Evolutionary conservation across 306 rosid genomes (phyloP), one percentile per base, ranked within the genome.

Genomic region (Malus orientalis): DNA sequence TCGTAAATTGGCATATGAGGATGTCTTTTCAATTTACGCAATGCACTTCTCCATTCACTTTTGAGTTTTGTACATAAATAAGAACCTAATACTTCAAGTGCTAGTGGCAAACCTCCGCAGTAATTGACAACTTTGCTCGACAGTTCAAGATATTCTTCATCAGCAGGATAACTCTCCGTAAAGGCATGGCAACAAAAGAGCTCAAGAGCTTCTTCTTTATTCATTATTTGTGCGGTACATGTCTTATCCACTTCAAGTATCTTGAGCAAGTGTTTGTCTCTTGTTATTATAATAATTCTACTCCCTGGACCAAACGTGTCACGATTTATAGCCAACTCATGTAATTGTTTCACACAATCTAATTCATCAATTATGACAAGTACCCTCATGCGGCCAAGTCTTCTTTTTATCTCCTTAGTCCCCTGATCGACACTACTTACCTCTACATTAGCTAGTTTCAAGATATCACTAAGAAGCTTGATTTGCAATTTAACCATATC

Each of bases 51-150:
- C 89, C 91, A 87, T 5, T 78, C 84, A 3, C 6, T 0, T 62
- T 8, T n/a, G 6, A 29, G 57, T 57, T 86, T 83, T 3, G 55
- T 51, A 6, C 0, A 33, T 6, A 87, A 64, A 33, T 57, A 80
- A 40, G 85, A 87, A 0, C 91, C 91, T 70, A 78, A 63, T 1
- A 75, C 79, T 62, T 82, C 70, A 51, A 82, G 85, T 5, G 88
- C 88, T 11, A 87, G 18, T 11, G 91, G 91, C 6, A 87, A 15
- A 33, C 91, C 88, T 13, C 78, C 38, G 60, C 77, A 78, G 13
- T 78, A 83, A 42, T 74, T 2, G 32, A 76, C 73, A 1, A 74
- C 79, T 1, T 10, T 6, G 54, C 44, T 65, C 0, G 85, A 71
- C 13, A 87, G 79, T 2, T 45, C 38, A 23, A 0, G 2, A 38